Conservation (phyloP, 306 rosid genomes). For the Oemleria cerasiformis region DNA sequence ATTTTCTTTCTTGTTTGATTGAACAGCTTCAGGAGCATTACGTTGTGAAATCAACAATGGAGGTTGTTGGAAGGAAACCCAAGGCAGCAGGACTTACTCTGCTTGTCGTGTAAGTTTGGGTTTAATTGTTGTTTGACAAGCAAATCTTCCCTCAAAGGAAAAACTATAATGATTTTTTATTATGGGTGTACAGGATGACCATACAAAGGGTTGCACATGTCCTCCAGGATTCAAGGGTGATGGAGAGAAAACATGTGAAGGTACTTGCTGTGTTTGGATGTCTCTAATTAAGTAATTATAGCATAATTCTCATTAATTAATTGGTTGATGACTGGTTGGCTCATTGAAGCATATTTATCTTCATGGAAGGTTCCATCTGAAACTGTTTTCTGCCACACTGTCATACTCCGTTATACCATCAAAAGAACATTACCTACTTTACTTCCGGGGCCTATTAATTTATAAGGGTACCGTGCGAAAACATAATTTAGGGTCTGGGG, state of each 20-base stretch:
- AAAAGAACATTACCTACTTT: neutral
- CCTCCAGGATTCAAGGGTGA: constrained; percentile 90
- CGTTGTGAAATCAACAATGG: constrained; percentile 83
- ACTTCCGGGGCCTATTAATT: neutral
- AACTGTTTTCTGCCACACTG: neutral
- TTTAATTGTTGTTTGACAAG: neutral
- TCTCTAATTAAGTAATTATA: neutral
- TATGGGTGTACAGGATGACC: constrained; percentile 56
- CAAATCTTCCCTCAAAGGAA: neutral
- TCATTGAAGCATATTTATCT: neutral
- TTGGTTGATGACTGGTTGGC: neutral
- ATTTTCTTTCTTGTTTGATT: constrained; percentile 15
- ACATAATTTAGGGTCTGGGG: neutral
- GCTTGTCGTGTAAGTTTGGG: constrained; percentile 72
- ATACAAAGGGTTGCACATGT: constrained; percentile 70
- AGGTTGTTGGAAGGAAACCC: constrained; percentile 84
- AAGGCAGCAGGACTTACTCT: constrained; percentile 54
- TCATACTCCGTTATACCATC: neutral
- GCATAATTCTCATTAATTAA: neutral
- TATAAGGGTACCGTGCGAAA: neutral
- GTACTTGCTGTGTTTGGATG: constrained; percentile 38
- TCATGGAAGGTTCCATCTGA: neutral
- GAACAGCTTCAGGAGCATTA: constrained; percentile 76
- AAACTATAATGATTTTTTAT: neutral
- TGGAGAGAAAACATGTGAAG: constrained; percentile 72